Evolutionary conservation across 257 asterid species (phyloP), one percentile per base, ranked within the genome.

Genomic region (Solanum tarijense): DNA sequence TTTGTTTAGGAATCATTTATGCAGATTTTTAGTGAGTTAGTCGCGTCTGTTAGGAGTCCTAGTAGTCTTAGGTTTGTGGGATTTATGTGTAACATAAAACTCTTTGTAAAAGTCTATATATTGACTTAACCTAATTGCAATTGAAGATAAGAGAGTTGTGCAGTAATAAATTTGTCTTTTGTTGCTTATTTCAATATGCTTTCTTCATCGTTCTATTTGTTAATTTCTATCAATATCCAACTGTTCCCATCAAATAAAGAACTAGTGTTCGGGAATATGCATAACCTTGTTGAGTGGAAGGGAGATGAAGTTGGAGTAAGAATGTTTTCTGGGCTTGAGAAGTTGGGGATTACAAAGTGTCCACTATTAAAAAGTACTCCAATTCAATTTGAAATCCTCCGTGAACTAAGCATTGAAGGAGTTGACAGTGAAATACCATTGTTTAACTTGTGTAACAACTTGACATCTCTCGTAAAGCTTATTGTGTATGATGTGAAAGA

Each of bases 241-340:
- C 39, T 31, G n/a, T 69, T 69, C 39, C 76, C 39, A 1, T 69
- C 6, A 31, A 7, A 31, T 11, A 69, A 69, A 31, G 5, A 69
- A 31, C 76, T 69, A 31, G 39, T 29, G 18, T 69, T 13, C 12
- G 3, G 6, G 23, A 10, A 69, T 31, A 69, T 31, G 12, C 12
- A 9, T 69, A 69, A 4, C n/a, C 76, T 69, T 31, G 32, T 12
- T 69, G 34, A 25, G 34, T 66, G 9, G 9, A 66, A 11, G 20
- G 18, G 76, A 76, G 34, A 36, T 6, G 18, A 11, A 35, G 20
- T 10, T 13, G 23, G 39, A 11, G 39, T 23, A 39, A 60, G 23
- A 4, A 83, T 75, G 12, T 91, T 91, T 88, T 90, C 93, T 18
- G 0, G 16, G 65, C 91, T 91, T 38, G 78, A 91, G 38, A 9